These are phyloP conservation scores for Gypsophila paniculata DNA, from an alignment of 179 eudicot species.

Conservation along the genomic window DNA sequence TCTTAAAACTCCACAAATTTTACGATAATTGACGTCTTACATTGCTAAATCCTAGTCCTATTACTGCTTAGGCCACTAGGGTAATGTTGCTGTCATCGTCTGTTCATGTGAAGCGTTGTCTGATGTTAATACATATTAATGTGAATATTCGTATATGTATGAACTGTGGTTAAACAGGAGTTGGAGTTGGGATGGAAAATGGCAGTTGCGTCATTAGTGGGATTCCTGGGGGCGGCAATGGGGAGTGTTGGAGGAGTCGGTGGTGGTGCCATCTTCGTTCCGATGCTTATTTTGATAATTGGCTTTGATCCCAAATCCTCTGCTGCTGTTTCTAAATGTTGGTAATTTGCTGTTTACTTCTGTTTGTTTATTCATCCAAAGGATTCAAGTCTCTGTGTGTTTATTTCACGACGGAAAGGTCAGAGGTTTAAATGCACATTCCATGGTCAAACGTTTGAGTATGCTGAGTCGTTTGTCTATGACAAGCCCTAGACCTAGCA, in stretches of 20 bases:
- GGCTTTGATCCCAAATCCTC: slow-evolving; percentile 28
- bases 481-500: no score
- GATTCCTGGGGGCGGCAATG: slow-evolving; percentile 28
- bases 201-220: slow-evolving; percentile 18
- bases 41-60: no score
- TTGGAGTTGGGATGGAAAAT: slow-evolving; percentile 26
- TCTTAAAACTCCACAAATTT: no score
- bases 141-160: neutral
- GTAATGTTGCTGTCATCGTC: no score
- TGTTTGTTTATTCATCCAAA: neutral
- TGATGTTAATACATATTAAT: neutral
- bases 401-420: neutral
- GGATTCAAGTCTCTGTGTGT: neutral
- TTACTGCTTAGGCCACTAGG: no score
- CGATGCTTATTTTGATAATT: slow-evolving; percentile 25
- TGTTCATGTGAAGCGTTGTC: no score
- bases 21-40: no score
- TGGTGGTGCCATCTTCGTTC: slow-evolving; percentile 30
- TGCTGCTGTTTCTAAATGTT: slow-evolving; percentile 25
- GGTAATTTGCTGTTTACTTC: neutral
- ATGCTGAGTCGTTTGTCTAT: no score
- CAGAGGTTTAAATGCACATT: neutral
- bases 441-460: no score
- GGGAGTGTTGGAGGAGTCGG: slow-evolving; percentile 30
- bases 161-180: slow-evolving; percentile 14